A percentile compares a stretch with the other conserved stretches of the same genome.
These are phyloP conservation scores for Boletus semigastroideus DNA, from an alignment of 1,284 basidiomycete genomes.

Conservation along the genomic window DNA sequence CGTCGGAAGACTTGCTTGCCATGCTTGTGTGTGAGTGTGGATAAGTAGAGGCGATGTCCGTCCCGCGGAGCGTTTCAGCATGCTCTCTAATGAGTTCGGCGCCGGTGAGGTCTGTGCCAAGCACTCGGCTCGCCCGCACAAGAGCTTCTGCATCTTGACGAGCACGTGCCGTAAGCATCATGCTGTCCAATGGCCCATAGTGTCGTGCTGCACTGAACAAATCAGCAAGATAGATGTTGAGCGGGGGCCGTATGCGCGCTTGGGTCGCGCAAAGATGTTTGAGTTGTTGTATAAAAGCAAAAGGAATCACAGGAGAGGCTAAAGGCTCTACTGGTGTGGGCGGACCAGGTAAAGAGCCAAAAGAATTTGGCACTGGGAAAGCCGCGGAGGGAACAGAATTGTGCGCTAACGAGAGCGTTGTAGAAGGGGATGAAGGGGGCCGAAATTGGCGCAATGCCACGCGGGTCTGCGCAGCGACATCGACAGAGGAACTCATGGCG, in stretches of 20 bases:
- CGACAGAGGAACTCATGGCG: slow-evolving; percentile 66
- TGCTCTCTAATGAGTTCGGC: slow-evolving; percentile 43
- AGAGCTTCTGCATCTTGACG: slow-evolving; percentile 61
- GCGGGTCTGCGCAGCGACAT: slow-evolving; percentile 39
- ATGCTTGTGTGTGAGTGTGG: slow-evolving; percentile 17
- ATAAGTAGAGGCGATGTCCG: slow-evolving; percentile 20
- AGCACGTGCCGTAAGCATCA: slow-evolving; percentile 59
- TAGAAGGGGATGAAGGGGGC: slow-evolving; percentile 28
- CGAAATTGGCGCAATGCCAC: slow-evolving; percentile 39
- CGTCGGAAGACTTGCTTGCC: slow-evolving; percentile 26
- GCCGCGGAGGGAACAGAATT: slow-evolving; percentile 28
- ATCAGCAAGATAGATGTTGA: slow-evolving; percentile 67
- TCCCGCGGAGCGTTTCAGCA: slow-evolving; percentile 22
- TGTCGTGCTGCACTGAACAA: slow-evolving; percentile 72
- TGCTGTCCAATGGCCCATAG: slow-evolving; percentile 66
- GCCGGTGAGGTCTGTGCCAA: slow-evolving; percentile 56
- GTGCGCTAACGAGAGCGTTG: slow-evolving; percentile 22
- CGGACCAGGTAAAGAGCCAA: slow-evolving; percentile 13
- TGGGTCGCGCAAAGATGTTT: slow-evolving; percentile 38
- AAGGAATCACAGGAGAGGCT: slow-evolving; percentile 35
- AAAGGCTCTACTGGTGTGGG: slow-evolving; percentile 20
- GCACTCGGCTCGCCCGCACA: slow-evolving; percentile 59
- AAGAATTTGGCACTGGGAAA: slow-evolving; percentile 18
- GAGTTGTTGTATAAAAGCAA: slow-evolving; percentile 37
- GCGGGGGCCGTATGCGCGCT: slow-evolving; percentile 44